Base-by-base conservation (phyloP, 78 protist species). In the Blattamonas nauphoetae region DNA sequence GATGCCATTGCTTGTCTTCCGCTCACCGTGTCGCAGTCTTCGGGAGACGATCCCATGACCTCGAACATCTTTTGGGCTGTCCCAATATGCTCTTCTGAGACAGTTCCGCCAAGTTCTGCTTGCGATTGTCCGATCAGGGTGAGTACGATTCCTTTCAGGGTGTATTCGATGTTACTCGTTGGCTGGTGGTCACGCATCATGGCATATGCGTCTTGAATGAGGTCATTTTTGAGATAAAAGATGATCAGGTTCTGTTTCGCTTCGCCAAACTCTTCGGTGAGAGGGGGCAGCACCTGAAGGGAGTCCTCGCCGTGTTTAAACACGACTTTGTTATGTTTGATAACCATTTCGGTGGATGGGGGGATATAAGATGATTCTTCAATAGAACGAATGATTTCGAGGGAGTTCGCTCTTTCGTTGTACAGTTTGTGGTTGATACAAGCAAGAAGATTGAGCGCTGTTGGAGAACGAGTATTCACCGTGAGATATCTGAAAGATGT, bases 1-100 rank as follows among this genome's bases (percentile, higher is more conserved):
- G 86, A 38, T 4, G 96, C 94, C 96, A 94, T 94, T 90, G 94
- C 92, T 88, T 94, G 96, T 21, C 96, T 84, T 3, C 96, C 96
- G 11, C 95, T 93, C 42, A 94, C 92, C 83, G 96, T 94, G 86
- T 94, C 95, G 85, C 93, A 89, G 78, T 94, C 95, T 79, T 88
- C 81, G 41, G 91, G 88, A 33, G 93, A 89, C 45, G 91, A 89
- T 0, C 96, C 96, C 2, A 91, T 91, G 11, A 91, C 79, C 88
- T 92, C 93, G 90, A 92, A 94, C 85, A 87, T 87, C 78, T 93
- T 89, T 87, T 88, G 92, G 4, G 96, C 96, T 11, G 33, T 42
- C 88, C 90, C 89, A 77, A 90, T 44, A 87, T 89, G 42, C 64
- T 88, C 92, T 21, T 45, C 29, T 29, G 6, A 5, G 45, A 46